These are phyloP conservation scores for Rhodotorula paludigena DNA, from an alignment of 768 basidiomycete species.

Conservation along the genomic window DNA sequence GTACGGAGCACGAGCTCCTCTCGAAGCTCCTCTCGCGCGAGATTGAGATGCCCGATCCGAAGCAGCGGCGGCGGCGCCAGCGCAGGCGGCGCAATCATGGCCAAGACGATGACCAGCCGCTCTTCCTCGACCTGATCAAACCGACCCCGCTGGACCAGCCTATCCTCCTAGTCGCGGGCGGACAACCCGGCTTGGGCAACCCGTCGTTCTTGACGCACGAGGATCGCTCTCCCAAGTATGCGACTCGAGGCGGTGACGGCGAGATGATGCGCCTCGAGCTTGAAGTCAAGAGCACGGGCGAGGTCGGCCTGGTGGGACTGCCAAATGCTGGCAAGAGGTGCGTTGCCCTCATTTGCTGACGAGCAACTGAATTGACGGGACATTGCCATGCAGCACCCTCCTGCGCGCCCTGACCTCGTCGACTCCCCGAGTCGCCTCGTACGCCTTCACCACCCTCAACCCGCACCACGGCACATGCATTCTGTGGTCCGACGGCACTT, in stretches of 20 bases:
- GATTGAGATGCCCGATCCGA: slow-evolving; percentile 22
- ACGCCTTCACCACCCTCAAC: slow-evolving; percentile 92
- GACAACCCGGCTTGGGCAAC: slow-evolving; percentile 77
- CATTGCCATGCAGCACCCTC: slow-evolving; percentile 69
- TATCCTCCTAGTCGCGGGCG: slow-evolving; percentile 54
- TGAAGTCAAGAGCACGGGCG: slow-evolving; percentile 88
- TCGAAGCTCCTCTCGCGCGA: slow-evolving; percentile 28
- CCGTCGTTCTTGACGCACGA: slow-evolving; percentile 68
- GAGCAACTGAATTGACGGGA: not conserved
- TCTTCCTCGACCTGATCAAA: slow-evolving; percentile 55
- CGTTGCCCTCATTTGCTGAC: not conserved
- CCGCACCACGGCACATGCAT: slow-evolving; percentile 82
- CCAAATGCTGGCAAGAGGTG: slow-evolving; percentile 72
- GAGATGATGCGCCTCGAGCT: slow-evolving; percentile 75
- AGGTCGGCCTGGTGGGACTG: slow-evolving; percentile 92
- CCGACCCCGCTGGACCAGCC: slow-evolving; percentile 27
- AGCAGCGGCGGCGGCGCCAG: slow-evolving; percentile 2
- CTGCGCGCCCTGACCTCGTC: slow-evolving; percentile 83
- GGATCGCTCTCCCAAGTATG: slow-evolving; percentile 74
- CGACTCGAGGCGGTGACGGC: slow-evolving; percentile 68
- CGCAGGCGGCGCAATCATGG: not conserved
- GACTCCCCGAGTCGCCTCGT: slow-evolving; percentile 77
- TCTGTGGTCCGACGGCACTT: slow-evolving; percentile 36
- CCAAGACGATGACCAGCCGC: not conserved
- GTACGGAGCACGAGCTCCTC: slow-evolving; percentile 31